These are phyloP conservation scores for Hypoxylon sp. DNA, from an alignment of 2,329 filamentous ascomycete genomes.

Conservation along the genomic window DNA sequence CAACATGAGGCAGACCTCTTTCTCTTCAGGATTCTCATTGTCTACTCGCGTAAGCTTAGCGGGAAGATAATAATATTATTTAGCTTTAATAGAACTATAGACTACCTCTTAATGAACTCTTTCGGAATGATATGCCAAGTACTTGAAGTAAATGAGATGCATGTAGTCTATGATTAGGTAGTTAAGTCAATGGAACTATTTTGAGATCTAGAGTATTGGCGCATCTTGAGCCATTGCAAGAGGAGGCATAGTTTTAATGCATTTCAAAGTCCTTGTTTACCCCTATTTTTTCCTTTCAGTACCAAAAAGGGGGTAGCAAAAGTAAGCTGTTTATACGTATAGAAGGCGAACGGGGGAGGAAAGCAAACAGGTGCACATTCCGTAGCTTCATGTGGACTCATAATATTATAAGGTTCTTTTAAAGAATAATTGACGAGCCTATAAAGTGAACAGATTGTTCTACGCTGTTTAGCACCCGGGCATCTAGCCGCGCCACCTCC, in stretches of 20 bases:
- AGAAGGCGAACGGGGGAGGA: background rate
- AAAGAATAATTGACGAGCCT: background rate
- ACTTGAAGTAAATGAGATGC: background rate
- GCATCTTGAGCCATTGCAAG: background rate
- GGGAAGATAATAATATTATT: background rate
- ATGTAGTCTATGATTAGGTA: background rate
- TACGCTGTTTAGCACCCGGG: background rate
- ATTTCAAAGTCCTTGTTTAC: background rate
- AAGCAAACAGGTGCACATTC: background rate
- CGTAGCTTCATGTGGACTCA: background rate
- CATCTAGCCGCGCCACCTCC: background rate
- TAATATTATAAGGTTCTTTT: background rate
- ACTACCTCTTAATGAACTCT: background rate
- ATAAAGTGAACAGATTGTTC: background rate
- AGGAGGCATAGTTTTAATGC: background rate
- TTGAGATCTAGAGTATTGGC: background rate
- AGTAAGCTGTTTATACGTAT: background rate
- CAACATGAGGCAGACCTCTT: background rate
- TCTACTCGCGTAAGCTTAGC: background rate
- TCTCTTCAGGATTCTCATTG: constrained; percentile 3
- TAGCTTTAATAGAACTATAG: background rate
- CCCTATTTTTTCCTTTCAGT: background rate
- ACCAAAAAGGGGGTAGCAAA: background rate
- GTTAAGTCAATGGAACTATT: background rate
- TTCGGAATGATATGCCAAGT: background rate